A percentile compares a stretch with the other conserved stretches of the same genome.
Conservation (phyloP, 306 rosid genomes). For the Begonia peltatifolia region DNA sequence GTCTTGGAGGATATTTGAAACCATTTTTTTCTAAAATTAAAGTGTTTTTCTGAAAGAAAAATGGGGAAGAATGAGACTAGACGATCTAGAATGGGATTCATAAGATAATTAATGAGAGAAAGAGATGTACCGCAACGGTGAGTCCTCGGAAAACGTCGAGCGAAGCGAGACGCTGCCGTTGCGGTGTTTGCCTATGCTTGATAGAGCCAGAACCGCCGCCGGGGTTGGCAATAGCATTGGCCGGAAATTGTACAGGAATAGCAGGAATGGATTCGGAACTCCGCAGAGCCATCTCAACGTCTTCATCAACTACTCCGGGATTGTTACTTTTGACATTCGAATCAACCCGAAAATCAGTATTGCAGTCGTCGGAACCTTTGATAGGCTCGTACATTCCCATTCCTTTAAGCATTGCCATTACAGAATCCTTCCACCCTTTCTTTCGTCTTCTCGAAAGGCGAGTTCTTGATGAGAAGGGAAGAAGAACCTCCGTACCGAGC, state of each 20-base stretch:
- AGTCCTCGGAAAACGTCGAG: conserved; percentile 93
- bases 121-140: conserved; percentile 64
- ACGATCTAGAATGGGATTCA: too few relatives aligned
- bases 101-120: neutral
- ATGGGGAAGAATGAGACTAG: neutral
- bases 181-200: neutral
- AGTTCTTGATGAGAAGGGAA: too few relatives aligned
- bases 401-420: conserved; percentile 5
- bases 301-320: conserved; percentile 12
- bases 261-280: conserved; percentile 32
- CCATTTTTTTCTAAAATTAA: too few relatives aligned
- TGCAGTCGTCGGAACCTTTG: conserved; percentile 10
- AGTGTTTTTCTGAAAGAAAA: too few relatives aligned
- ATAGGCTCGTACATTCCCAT: conserved; percentile 19
- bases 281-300: conserved; percentile 49
- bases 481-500: too few relatives aligned
- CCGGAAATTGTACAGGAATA: conserved; percentile 3
- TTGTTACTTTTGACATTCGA: neutral
- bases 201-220: neutral
- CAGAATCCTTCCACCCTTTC: neutral
- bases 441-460: too few relatives aligned
- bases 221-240: conserved; percentile 5
- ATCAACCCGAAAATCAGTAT: conserved; percentile 7
- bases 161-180: conserved; percentile 54
- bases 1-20: too few relatives aligned